Evolutionary conservation across 169 alveolate species (phyloP).

Genomic region (Eimeria sp.): DNA sequence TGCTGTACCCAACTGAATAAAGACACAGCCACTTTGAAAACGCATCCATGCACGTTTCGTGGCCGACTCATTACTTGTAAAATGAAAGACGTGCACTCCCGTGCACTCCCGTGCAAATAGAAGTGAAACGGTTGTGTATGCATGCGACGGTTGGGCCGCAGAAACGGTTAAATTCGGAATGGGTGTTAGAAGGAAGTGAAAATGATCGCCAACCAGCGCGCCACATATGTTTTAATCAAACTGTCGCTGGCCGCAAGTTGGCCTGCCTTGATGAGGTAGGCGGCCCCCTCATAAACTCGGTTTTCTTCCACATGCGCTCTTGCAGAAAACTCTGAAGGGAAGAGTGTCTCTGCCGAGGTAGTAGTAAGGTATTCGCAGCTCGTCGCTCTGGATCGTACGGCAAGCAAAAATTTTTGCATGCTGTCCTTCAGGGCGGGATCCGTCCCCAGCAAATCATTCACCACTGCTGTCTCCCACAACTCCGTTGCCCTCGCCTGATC

Average conservation of each 20-base stretch:
- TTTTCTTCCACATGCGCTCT: conserved; percentile 11
- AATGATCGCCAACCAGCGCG: conserved; percentile 16
- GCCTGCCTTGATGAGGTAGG: conserved; percentile 30
- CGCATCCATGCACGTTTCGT: neutral
- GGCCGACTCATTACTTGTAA: neutral
- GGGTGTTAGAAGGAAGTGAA: neutral
- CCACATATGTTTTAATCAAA: neutral
- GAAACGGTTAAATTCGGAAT: neutral
- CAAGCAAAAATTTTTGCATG: neutral
- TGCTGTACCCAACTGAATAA: neutral
- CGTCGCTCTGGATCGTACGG: conserved; percentile 58
- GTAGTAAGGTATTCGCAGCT: conserved; percentile 40
- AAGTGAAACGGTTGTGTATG: neutral
- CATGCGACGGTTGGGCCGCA: neutral
- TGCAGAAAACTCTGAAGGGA: neutral
- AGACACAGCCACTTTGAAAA: neutral
- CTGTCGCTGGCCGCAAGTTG: conserved; percentile 22
- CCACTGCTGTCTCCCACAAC: conserved; percentile 36
- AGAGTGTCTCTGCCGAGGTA: neutral
- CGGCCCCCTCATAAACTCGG: conserved; percentile 4
- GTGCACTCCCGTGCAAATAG: neutral
- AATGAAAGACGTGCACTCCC: neutral
- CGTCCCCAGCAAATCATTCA: neutral
- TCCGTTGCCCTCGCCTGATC: conserved; percentile 33
- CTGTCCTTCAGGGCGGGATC: conserved; percentile 6